These are phyloP conservation scores for Chlamydomonas urium DNA, from an alignment of 139 green algal species.

Conservation along the genomic window DNA sequence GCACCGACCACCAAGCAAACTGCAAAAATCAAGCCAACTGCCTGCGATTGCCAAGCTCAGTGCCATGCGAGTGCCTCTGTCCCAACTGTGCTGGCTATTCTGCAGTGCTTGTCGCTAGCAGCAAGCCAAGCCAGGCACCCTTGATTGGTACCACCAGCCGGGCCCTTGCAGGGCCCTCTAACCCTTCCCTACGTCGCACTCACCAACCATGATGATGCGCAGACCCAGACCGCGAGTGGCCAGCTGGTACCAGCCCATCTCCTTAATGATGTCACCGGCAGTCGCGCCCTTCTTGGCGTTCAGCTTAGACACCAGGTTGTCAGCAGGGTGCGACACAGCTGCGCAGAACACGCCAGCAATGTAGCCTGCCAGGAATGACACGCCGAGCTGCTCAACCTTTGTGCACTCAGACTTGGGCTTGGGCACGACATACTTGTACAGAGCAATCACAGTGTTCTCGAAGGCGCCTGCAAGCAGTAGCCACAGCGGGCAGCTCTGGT, in stretches of 20 bases:
- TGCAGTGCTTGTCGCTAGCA: no score
- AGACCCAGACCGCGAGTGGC: slow-evolving; percentile 79
- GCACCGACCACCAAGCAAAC: no score
- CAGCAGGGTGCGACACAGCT: slow-evolving; percentile 82
- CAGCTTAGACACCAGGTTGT: slow-evolving; percentile 94
- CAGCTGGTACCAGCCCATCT: slow-evolving; percentile 80
- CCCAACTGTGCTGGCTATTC: no score
- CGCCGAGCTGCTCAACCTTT: slow-evolving; percentile 87
- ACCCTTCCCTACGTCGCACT: no score
- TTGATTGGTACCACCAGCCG: no score
- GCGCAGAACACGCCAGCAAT: slow-evolving; percentile 86
- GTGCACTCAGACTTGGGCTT: slow-evolving; percentile 87
- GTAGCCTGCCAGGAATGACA: slow-evolving; percentile 86
- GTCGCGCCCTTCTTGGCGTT: slow-evolving; percentile 77
- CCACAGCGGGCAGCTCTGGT: background rate
- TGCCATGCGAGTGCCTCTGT: no score
- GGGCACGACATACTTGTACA: slow-evolving; percentile 91
- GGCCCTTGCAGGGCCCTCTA: no score
- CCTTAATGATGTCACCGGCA: slow-evolving; percentile 60
- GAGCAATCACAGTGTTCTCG: slow-evolving; percentile 79
- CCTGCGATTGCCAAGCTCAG: no score
- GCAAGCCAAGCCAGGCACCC: no score
- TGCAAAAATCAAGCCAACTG: no score
- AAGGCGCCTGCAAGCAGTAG: slow-evolving; percentile 65
- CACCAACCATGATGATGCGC: slow-evolving; percentile 89